Evolutionary conservation across 2,329 filamentous ascomycete species (phyloP).

Genomic region (Ilyonectria robusta): DNA sequence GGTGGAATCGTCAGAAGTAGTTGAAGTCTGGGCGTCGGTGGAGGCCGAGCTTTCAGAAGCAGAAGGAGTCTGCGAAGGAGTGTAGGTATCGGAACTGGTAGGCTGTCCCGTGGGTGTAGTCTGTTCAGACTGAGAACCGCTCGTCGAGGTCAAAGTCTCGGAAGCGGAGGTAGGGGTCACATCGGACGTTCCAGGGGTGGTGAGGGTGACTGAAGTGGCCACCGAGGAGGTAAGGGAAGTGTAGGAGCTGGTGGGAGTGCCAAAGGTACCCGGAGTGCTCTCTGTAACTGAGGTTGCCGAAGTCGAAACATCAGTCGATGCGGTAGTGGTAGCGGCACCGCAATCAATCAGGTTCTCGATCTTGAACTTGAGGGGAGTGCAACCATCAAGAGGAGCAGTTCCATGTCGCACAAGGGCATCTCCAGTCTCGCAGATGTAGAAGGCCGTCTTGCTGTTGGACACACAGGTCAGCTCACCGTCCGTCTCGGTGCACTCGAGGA

Average conservation of each 20-base stretch:
- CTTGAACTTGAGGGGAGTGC: background rate
- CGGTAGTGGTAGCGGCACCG: background rate
- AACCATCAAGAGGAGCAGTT: background rate
- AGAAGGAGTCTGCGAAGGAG: background rate
- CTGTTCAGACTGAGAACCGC: background rate
- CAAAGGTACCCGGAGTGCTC: background rate
- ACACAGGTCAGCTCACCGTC: background rate
- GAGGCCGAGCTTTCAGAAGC: background rate
- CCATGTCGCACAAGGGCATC: background rate
- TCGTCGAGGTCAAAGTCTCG: background rate
- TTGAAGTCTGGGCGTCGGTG: background rate
- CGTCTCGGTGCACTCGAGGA: background rate
- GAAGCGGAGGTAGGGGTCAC: background rate
- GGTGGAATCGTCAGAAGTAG: background rate
- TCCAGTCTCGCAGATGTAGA: constrained; percentile 9
- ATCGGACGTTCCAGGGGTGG: background rate
- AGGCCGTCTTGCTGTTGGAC: background rate
- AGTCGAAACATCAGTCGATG: background rate
- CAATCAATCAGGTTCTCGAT: background rate
- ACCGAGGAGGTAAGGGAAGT: background rate
- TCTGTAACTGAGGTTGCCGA: background rate
- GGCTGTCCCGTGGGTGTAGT: background rate
- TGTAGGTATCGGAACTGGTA: background rate
- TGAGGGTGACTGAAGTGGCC: background rate
- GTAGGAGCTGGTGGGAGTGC: background rate